These are phyloP conservation scores for Chrysoporthe puriensis DNA, from an alignment of 2,329 filamentous ascomycete genomes.

Conservation along the genomic window DNA sequence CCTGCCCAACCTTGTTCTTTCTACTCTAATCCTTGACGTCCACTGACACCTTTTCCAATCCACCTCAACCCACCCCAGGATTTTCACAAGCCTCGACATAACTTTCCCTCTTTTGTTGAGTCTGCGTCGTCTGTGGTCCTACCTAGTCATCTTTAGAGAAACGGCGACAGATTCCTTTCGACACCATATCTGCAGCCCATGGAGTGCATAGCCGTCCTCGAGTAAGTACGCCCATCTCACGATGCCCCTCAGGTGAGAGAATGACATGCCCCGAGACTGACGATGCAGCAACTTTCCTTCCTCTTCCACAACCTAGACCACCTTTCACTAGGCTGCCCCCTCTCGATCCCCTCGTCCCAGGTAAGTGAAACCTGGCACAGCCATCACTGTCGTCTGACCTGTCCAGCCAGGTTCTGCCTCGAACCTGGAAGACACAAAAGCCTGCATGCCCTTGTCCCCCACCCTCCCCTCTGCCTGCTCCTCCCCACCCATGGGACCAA, in stretches of 20 bases:
- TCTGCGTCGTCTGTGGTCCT: not conserved
- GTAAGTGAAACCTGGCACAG: not conserved
- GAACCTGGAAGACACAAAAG: not conserved
- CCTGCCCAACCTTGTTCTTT: not conserved
- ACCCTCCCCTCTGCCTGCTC: not conserved
- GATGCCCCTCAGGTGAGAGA: not conserved
- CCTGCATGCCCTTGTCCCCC: not conserved
- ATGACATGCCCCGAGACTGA: not conserved
- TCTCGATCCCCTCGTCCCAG: not conserved
- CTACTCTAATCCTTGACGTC: not conserved
- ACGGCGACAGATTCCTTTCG: not conserved
- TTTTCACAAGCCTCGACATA: not conserved
- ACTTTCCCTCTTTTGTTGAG: not conserved
- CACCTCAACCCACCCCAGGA: not conserved
- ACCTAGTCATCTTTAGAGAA: not conserved
- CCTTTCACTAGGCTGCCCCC: not conserved
- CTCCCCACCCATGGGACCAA: not conserved
- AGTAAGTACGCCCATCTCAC: not conserved
- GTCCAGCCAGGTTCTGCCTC: not conserved
- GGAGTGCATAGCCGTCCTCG: slow-evolving; percentile 1
- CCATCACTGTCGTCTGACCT: not conserved
- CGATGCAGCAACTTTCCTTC: not conserved
- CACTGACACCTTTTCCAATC: not conserved
- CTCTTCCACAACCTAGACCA: not conserved
- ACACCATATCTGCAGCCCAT: not conserved